Percentiles rank a stretch among this genome's conserved stretches.
phyloP scores from a whole-genome alignment of 768 basidiomycete genomes.

The Lentinula edodes region DNA sequence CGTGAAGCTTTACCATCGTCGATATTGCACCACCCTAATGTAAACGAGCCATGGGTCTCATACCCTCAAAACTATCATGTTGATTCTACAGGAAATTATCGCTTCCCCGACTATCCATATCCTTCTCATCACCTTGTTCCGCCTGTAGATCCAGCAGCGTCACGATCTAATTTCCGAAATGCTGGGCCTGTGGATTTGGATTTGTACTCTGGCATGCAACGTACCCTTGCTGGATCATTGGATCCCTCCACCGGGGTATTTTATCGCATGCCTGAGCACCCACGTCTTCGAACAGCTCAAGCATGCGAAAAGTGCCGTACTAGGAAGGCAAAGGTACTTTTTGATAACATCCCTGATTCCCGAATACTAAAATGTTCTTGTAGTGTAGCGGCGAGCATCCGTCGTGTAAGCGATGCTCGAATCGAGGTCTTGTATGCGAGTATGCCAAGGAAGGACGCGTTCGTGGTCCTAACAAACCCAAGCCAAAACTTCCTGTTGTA shows the following conservation, averaged over 20 bases:
- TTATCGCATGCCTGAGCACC: constrained; percentile 57
- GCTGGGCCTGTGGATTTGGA: not conserved
- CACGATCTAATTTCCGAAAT: not conserved
- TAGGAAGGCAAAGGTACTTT: constrained; percentile 66
- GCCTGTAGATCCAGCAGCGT: not conserved
- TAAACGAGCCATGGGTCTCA: not conserved
- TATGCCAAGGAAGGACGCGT: constrained; percentile 65
- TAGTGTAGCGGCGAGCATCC: constrained; percentile 74
- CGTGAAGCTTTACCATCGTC: not conserved
- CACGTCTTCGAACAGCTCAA: constrained; percentile 63
- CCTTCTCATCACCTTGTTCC: not conserved
- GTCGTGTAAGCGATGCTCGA: constrained; percentile 58
- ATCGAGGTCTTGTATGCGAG: constrained; percentile 53
- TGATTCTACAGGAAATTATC: not conserved
- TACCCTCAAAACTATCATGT: not conserved
- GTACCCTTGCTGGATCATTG: constrained; percentile 50
- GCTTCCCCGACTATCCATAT: too few species aligned
- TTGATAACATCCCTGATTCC: not conserved
- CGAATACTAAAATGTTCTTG: not conserved
- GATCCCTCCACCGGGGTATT: constrained; percentile 64
- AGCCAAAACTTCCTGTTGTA: not conserved
- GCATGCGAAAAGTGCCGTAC: constrained; percentile 73
- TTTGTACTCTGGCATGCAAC: not conserved
- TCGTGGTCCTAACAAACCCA: constrained; percentile 29
- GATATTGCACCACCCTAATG: not conserved